phyloP scores from a whole-genome alignment of 257 asterid species.

The Nicotiana knightiana region DNA sequence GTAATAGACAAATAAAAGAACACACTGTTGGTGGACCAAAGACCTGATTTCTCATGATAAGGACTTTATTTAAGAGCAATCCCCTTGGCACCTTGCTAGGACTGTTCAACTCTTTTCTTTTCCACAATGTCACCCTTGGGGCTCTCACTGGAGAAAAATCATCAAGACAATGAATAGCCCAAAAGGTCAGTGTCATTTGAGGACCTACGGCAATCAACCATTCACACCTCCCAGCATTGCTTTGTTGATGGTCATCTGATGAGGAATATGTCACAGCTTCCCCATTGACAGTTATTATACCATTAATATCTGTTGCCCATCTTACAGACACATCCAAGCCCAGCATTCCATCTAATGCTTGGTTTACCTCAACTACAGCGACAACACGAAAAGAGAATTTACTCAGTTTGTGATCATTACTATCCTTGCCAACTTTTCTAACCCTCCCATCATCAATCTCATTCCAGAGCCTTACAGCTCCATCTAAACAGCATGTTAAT shows the following conservation, averaged over 20 bases:
- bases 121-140: conserved; percentile 88
- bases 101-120: conserved; percentile 44
- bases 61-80: conserved; percentile 42
- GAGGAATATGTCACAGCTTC: conserved; percentile 42
- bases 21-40: conserved; percentile 68
- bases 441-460: conserved; percentile 78
- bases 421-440: conserved; percentile 60
- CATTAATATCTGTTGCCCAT: conserved; percentile 77
- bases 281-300: conserved; percentile 33
- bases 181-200: conserved; percentile 43
- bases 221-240: conserved; percentile 70
- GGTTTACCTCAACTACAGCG: conserved; percentile 79
- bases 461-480: conserved; percentile 91
- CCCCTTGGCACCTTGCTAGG: conserved; percentile 40
- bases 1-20: conserved; percentile 57
- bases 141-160: conserved; percentile 82
- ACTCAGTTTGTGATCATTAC: conserved; percentile 43
- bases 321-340: conserved; percentile 61
- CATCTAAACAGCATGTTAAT: conserved; percentile 84
- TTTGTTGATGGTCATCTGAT: conserved; percentile 44
- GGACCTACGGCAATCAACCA: conserved; percentile 93
- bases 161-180: conserved; percentile 96
- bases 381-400: conserved; percentile 56
- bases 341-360: conserved; percentile 52
- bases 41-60: conserved; percentile 59